Base-by-base conservation (phyloP, 78 protist genomes). In the Cavenderia fasciculata region DNA sequence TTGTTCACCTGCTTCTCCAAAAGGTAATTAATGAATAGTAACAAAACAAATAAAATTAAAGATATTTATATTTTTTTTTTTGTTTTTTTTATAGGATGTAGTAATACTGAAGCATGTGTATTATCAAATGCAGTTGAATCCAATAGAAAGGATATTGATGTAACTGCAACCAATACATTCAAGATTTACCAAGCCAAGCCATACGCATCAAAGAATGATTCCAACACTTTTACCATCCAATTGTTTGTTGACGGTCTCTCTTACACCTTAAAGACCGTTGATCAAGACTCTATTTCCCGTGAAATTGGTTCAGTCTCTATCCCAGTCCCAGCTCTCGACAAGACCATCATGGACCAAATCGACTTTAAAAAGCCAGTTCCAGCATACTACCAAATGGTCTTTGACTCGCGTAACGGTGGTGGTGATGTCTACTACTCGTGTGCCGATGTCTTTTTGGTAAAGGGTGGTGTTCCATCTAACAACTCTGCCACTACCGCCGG, bases 331-430 rank as follows among this genome's bases (percentile, higher is more conserved):
- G 51, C 72, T 19, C 19, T 40, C 18, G 2, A 43, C 11, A 47
- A 40, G 34, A 63, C 3, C 6, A 16, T 63, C 47, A 33, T 4
- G 25, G 7, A 43, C 11, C 4, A 34, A n/a, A 19, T 63, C 47
- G 72, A 63, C 72, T 63, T 63, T n/a, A 21, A 43, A 43, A 63
- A 38, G 38, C 72, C 43, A 40, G n/a, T 63, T 47, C 14, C 18
- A 5, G 72, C 72, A 7, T 63, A 63, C 72, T 63, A 36, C 59
- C 44, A 82, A 57, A 38, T 82, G 29, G 49, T 74, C 2, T 82
- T 82, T 54, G 90, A 82, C 54, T 59, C 90, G 14, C 49, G 90
- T 44, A 43, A 44, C 11, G 90, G 90, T 82, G 90, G 90, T 82
- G 90, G 90, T 34, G 27, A 31, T 4, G 78, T 82, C 0, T 82